Base-by-base conservation (phyloP, 2,329 filamentous ascomycete genomes). In the Emmonsiellopsis sp. region DNA sequence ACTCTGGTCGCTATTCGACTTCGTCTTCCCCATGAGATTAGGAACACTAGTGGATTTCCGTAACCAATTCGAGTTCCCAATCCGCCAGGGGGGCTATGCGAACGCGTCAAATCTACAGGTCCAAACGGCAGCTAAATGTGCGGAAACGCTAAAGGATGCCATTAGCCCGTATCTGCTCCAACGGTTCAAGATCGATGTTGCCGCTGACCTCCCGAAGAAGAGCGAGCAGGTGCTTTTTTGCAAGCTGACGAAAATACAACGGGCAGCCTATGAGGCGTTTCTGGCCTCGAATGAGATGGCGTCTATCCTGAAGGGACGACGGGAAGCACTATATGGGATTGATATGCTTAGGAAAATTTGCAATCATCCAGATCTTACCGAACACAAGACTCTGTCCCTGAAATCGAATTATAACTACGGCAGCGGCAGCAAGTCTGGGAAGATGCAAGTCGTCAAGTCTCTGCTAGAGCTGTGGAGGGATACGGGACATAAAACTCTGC, bases 1-100 rank as follows among this genome's bases (percentile, higher is more conserved):
- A 67, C 75, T 98, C 0, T 98, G 93, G 92, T 97, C 92, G 0
- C 74, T 98, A 0, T 97, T 98, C 65, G 94, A 98, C 66, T 98
- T 98, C 65, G 86, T 97, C 54, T 97, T 90, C 57, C 93, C 94
- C 0, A 96, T 97, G 88, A 86, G 91, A 11, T 74, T 98, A 5
- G 94, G 93, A 0, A 96, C 88, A 0, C 76, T 97, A 10, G 87
- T 96, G 54, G 89, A 87, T 58, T 98, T 98, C 66, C 83, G 90
- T 45, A 85, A 85, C 55, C 85, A 95, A 56, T 97, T 98, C 59
- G 93, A 97, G 65, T 86, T 94, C 39, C 93, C 93, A 0, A 98
- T 98, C 66, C 86, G 85, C 55, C 82, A 91, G 51, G 94, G 94
- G 45, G 93, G 93, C 4, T 97, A 97, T 68, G 90, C 91, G 6